These are phyloP conservation scores for Pestalotiopsis fici DNA, from an alignment of 2,329 filamentous ascomycete genomes.

Conservation along the genomic window DNA sequence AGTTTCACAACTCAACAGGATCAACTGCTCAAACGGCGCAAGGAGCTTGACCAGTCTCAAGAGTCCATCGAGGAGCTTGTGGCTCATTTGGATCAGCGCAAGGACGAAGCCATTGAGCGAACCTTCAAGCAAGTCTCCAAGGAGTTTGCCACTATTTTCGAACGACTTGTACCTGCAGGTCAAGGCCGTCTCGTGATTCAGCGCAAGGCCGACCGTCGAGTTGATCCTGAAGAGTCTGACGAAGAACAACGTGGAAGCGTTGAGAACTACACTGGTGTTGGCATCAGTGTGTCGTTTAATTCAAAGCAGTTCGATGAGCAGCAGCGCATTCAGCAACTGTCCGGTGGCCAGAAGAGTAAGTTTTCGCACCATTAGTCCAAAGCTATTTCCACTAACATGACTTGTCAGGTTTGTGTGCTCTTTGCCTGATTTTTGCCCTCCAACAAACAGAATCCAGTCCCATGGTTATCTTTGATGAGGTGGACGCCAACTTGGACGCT, in stretches of 20 bases:
- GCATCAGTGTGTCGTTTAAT: constrained; percentile 98
- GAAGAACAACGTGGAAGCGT: constrained; percentile 72
- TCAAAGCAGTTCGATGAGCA: constrained; percentile 94
- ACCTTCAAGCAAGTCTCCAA: constrained; percentile 97
- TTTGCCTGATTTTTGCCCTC: constrained; percentile 99
- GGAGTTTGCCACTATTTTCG: constrained; percentile 91
- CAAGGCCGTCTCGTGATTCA: constrained; percentile 92
- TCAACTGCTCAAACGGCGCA: constrained; percentile 77
- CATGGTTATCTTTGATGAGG: constrained; percentile 99
- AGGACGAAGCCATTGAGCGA: constrained; percentile 96
- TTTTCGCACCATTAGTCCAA: constrained; percentile 15
- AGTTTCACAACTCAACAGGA: constrained; percentile 94
- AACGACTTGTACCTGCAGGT: constrained; percentile 91
- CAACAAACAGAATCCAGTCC: constrained; percentile 96
- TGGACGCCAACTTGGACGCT: constrained; percentile 96
- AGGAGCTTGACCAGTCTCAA: constrained; percentile 85
- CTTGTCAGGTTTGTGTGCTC: constrained; percentile 77
- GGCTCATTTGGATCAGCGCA: constrained; percentile 87
- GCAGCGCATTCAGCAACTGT: constrained; percentile 95
- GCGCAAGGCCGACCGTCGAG: constrained; percentile 76
- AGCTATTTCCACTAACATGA: constrained; percentile 15
- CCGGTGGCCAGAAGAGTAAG: constrained; percentile 95
- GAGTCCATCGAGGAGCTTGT: constrained; percentile 90
- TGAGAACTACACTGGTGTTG: constrained; percentile 95
- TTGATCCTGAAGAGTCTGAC: constrained; percentile 65